Evolutionary conservation across 805 yeast species (phyloP).

Genomic region (Schizosaccharomyces osmophilus): DNA sequence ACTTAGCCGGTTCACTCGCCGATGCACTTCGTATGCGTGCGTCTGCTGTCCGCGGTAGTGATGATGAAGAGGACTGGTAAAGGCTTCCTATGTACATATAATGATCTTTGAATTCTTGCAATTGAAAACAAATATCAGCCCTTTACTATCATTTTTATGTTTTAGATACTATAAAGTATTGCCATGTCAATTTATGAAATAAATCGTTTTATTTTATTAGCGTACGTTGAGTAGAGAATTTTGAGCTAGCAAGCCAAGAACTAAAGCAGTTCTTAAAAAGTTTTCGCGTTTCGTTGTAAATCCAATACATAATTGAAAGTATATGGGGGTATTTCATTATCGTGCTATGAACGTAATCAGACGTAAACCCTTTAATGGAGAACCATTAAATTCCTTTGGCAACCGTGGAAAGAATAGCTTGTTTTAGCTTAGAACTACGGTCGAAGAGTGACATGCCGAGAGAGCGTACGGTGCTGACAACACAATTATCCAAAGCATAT

Average conservation of each 20-base stretch:
- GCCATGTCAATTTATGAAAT: too few species aligned
- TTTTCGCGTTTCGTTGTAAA: too few species aligned
- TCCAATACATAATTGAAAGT: too few species aligned
- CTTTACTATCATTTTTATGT: too few species aligned
- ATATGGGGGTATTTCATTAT: too few species aligned
- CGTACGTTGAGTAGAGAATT: too few species aligned
- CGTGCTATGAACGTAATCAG: too few species aligned
- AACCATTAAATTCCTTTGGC: not conserved
- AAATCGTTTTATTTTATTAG: too few species aligned
- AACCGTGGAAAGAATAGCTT: not conserved
- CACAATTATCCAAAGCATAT: constrained; percentile 16
- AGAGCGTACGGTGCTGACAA: not conserved
- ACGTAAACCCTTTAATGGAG: not conserved
- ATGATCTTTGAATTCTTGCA: not conserved
- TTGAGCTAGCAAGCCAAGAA: too few species aligned
- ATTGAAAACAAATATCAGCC: too few species aligned
- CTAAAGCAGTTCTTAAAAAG: too few species aligned
- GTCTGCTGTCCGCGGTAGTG: constrained; percentile 40
- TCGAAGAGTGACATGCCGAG: not conserved
- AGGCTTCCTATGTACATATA: not conserved
- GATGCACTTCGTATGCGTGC: constrained; percentile 50
- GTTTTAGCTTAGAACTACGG: not conserved
- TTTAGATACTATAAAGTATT: too few species aligned
- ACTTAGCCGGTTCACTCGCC: constrained; percentile 62
- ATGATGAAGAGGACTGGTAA: constrained; percentile 12